Evolutionary conservation across 345 rosid species (phyloP), one percentile per base, ranked within the genome.

Genomic region (Rhizophora apiculata): DNA sequence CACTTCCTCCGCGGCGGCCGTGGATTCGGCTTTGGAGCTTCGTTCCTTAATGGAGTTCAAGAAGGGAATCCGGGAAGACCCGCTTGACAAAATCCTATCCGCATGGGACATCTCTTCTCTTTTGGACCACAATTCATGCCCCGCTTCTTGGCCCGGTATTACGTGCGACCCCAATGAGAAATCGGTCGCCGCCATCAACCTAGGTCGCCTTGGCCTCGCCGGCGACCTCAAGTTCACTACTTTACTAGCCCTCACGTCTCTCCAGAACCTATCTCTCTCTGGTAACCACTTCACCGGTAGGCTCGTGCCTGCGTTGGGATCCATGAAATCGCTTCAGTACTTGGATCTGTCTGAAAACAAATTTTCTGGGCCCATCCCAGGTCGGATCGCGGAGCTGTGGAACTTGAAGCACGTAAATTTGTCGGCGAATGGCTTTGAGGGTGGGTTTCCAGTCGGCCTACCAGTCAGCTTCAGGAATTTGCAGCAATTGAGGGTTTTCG

Each of bases 221-320:
- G 98, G 98, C 3, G 93, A 91, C 76, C 81, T 91, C 63, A 94
- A 94, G 82, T 86, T 94, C 82, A 66, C 60, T 53, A 94, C 96
- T 0, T 84, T 94, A 26, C 46, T 65, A 21, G 77, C 75, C 11
- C 88, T 94, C 20, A 74, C 77, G 60, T 85, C 80, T 62, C 89
- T 94, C 26, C 82, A 75, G 39, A 89, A 85, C 64, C 84, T 94
- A 52, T 83, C 95, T 13, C 75, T 94, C 30, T 77, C 96, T 0
- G 96, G 98, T 0, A 94, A 94, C 78, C 54, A 18, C 34, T 94
- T 94, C 82, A 87, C 93, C 15, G 98, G 98, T 64, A 84, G 98
- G 62, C 63, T 94, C n/a, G 88, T 85, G 1, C 98, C 98, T 73
- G 65, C 89, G 16, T 71, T 94, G 69, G 97, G 97, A 15, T 63